Evolutionary conservation across 2,329 filamentous ascomycete genomes (phyloP).

Genomic region (Ceratocystis variospora): DNA sequence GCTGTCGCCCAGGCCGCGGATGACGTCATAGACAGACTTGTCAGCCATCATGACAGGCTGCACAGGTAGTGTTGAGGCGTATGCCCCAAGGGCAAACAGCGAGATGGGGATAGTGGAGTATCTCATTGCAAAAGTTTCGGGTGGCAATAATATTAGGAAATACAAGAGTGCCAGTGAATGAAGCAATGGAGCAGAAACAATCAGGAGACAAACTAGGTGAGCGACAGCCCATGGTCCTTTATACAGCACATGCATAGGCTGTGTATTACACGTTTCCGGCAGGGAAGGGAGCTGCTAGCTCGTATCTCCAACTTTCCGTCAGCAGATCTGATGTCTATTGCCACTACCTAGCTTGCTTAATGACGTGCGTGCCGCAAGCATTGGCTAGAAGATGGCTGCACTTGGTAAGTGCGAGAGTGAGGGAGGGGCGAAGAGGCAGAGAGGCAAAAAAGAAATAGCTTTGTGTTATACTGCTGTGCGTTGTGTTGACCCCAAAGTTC

Average conservation of each 20-base stretch:
- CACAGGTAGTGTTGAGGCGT: slow-evolving; percentile 4
- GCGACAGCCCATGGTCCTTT: neutral
- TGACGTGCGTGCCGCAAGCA: neutral
- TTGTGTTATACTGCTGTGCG: too few relatives aligned
- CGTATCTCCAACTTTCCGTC: neutral
- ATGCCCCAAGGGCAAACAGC: slow-evolving; percentile 15
- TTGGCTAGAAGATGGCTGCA: neutral
- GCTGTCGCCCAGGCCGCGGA: slow-evolving; percentile 22
- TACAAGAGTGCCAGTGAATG: neutral
- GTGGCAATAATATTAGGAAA: slow-evolving; percentile 27
- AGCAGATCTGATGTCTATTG: neutral
- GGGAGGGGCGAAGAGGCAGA: too few relatives aligned
- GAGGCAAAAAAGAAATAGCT: too few relatives aligned
- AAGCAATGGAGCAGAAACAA: neutral
- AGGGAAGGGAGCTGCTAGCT: neutral
- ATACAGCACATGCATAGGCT: neutral
- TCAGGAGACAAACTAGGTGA: neutral
- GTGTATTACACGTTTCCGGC: too few relatives aligned
- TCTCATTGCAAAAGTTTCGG: slow-evolving; percentile 36
- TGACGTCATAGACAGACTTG: slow-evolving; percentile 20
- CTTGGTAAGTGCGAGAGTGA: neutral
- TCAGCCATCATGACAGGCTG: slow-evolving; percentile 4
- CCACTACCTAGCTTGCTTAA: neutral
- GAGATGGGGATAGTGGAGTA: neutral
- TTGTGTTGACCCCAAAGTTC: neutral